Conservation (phyloP, 495 filamentous ascomycete species). For the Lasiosphaeris hirsuta region DNA sequence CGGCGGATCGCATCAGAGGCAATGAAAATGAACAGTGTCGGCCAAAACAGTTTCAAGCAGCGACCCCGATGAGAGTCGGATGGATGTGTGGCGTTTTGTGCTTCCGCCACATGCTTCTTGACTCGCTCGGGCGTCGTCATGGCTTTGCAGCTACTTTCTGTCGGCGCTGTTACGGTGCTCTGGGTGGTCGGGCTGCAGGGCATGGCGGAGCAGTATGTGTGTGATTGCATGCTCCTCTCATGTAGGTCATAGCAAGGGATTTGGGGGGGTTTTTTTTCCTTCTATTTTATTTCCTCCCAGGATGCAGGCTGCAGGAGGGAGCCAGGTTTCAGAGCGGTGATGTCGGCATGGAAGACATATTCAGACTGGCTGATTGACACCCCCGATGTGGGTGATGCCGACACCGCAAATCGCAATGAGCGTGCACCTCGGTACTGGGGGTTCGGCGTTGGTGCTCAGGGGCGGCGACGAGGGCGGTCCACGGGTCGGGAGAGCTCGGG, state of each 20-base stretch:
- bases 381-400: neutral
- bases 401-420: conserved; percentile 5
- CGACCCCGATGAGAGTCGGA: too few relatives aligned
- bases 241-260: conserved; percentile 9
- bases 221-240: conserved; percentile 12
- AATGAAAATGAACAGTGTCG: too few relatives aligned
- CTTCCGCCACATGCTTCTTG: neutral
- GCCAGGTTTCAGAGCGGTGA: conserved; percentile 14
- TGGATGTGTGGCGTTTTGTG: neutral
- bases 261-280: conserved; percentile 4
- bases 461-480: conserved; percentile 2
- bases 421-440: conserved; percentile 1
- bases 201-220: conserved; percentile 12
- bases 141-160: neutral
- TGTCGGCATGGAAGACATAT: conserved; percentile 4
- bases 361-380: conserved; percentile 3
- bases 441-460: neutral
- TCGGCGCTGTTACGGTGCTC: neutral
- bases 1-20: too few relatives aligned
- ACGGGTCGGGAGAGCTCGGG: conserved; percentile 1
- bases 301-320: conserved; percentile 15
- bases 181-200: neutral
- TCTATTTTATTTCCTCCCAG: neutral
- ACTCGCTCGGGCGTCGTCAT: neutral
- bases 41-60: too few relatives aligned